Evolutionary conservation across 352 stramenopile species (phyloP), one percentile per base, ranked within the genome.

Genomic region (Phytophthora pseudosyringae): DNA sequence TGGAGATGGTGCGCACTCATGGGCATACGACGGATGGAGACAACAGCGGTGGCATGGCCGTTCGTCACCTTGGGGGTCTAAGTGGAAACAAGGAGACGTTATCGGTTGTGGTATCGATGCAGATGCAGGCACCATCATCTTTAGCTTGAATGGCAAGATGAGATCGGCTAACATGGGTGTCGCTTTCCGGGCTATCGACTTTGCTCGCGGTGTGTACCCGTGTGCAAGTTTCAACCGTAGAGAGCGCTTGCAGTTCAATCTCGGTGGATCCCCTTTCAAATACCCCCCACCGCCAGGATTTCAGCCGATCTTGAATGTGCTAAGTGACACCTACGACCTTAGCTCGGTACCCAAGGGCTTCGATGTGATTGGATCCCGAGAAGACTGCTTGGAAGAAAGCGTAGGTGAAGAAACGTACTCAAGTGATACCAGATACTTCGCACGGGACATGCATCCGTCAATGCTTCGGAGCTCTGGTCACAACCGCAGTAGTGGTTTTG

Each of bases 71-170:
- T 95, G 89, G 83, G 88, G 89, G 0, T 91, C 81, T 12, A 94
- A 95, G 58, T 98, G 93, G 93, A 94, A 97, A 59, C 80, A 89
- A 59, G 94, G 92, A 13, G 94, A 98, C 44, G 86, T 98, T 26
- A 78, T 98, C 12, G 93, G 94, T 11, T 98, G 92, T 64, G 81
- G 76, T 9, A 82, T 98, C 32, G 90, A 98, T 57, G 78, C 88
- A 28, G 90, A 98, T 62, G 80, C 84, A 39, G 87, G 89, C 8
- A 90, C 85, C 12, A 89, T 98, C 58, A 88, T 95, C 46, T 98
- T 98, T 63, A 94, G 84, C 31, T 75, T 98, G 11, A 98, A 98
- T 65, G 94, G 94, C 7, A 89, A 96, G 54, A 92, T 94, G 83
- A 74, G 78, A 51, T 93, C 83, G 9, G 76, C 78, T 13, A 94